phyloP scores from a whole-genome alignment of 345 rosid species.

The Populus tremula region DNA sequence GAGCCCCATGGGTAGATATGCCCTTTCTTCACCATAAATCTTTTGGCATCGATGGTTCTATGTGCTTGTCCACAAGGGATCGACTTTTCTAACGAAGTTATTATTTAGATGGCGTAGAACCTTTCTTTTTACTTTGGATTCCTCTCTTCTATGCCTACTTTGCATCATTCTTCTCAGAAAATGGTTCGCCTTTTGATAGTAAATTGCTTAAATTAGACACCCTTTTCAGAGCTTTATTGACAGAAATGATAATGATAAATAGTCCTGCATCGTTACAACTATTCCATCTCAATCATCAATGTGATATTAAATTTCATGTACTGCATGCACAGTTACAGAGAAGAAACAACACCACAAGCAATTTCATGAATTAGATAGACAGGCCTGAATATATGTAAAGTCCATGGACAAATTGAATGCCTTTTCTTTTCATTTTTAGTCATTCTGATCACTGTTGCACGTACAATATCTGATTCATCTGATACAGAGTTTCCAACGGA shows the following conservation, averaged over 20 bases:
- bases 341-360: slow-evolving; percentile 3
- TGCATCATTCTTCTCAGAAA: slow-evolving; percentile 16
- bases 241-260: not conserved
- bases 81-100: slow-evolving; percentile 20
- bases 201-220: slow-evolving; percentile 23
- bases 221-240: slow-evolving; percentile 4
- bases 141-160: slow-evolving; percentile 7
- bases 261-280: not conserved
- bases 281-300: not conserved
- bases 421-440: not conserved
- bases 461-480: no score
- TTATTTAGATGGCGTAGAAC: slow-evolving; percentile 22
- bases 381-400: not conserved
- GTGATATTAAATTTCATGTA: not conserved
- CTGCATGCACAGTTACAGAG: not conserved
- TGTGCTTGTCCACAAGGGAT: slow-evolving; percentile 2
- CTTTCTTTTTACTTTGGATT: slow-evolving; percentile 30
- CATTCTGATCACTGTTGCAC: not conserved
- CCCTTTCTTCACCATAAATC: slow-evolving; percentile 21
- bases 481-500: not conserved
- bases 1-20: slow-evolving; percentile 27
- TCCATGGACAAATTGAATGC: not conserved
- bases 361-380: slow-evolving; percentile 17
- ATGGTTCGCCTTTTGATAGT: slow-evolving; percentile 26
- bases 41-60: not conserved